Percentiles rank a stretch among this genome's conserved stretches.
These are phyloP conservation scores for Phytophthora europaea DNA, from an alignment of 352 stramenopile genomes.

Conservation along the genomic window DNA sequence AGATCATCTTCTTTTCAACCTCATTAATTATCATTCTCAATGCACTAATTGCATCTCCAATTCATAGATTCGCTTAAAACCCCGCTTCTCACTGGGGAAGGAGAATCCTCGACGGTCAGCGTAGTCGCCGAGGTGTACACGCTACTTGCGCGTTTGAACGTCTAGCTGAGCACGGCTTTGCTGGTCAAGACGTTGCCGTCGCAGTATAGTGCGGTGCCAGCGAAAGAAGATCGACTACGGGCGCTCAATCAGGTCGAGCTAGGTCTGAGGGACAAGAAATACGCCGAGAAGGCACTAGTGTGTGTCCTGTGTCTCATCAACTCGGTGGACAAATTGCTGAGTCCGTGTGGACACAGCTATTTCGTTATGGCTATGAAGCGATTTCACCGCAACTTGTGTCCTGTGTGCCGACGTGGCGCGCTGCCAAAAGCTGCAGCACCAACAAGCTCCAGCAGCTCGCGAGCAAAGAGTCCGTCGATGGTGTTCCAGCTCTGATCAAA, in stretches of 20 bases:
- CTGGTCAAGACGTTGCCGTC: constrained; percentile 54
- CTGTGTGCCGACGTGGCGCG: constrained; percentile 57
- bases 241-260: constrained; percentile 48
- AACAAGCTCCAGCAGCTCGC: constrained; percentile 41
- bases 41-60: too few species aligned
- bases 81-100: too few species aligned
- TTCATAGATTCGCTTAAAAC: too few species aligned
- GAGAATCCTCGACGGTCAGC: constrained; percentile 18
- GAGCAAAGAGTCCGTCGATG: constrained; percentile 20
- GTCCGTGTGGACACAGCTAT: constrained; percentile 72
- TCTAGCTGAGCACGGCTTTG: constrained; percentile 56
- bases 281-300: constrained; percentile 54
- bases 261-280: constrained; percentile 55
- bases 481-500: constrained; percentile 45
- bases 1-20: too few species aligned
- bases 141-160: constrained; percentile 54
- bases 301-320: constrained; percentile 71
- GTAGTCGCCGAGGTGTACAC: constrained; percentile 60
- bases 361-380: constrained; percentile 55
- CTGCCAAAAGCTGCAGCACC: constrained; percentile 40
- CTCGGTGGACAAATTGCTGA: constrained; percentile 60
- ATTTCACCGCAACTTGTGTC: constrained; percentile 48
- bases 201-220: constrained; percentile 43
- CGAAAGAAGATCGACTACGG: constrained; percentile 51
- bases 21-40: too few species aligned